Percentiles rank a stretch among this genome's conserved stretches.
phyloP scores from a whole-genome alignment of 208 protist genomes.

The Crithidia expoeki region DNA sequence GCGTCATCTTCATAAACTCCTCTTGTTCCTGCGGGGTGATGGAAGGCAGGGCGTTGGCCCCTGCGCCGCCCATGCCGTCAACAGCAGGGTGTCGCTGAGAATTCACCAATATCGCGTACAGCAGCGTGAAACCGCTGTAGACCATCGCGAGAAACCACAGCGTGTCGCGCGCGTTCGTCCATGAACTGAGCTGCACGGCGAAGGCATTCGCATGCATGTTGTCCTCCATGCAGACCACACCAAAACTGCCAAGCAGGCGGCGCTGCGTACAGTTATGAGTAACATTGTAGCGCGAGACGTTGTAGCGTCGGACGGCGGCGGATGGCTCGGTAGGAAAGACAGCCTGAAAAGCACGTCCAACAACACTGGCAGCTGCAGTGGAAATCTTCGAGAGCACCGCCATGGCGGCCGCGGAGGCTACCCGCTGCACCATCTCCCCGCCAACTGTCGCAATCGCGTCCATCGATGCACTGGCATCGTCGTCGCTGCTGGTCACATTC shows the following conservation, averaged over 20 bases:
- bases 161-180: slow-evolving; percentile 63
- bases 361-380: neutral
- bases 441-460: no score
- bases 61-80: neutral
- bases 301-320: neutral
- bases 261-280: slow-evolving; percentile 35
- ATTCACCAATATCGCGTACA: slow-evolving; percentile 64
- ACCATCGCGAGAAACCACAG: slow-evolving; percentile 79
- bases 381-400: no score
- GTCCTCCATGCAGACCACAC: slow-evolving; percentile 63
- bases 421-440: no score
- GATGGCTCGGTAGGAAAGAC: neutral
- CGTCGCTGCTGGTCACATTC: neutral
- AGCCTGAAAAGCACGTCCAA: neutral
- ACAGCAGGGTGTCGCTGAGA: slow-evolving; percentile 39
- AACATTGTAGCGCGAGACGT: slow-evolving; percentile 1
- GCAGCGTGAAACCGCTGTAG: slow-evolving; percentile 54
- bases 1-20: slow-evolving; percentile 51
- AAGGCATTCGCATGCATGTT: slow-evolving; percentile 68
- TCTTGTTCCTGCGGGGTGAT: slow-evolving; percentile 46
- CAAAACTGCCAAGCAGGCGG: slow-evolving; percentile 50
- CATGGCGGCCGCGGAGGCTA: no score
- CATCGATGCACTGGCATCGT: no score
- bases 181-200: slow-evolving; percentile 63
- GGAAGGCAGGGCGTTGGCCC: slow-evolving; percentile 7